Conservation (phyloP, 2,329 filamentous ascomycete genomes). For the Fusarium nanum region DNA sequence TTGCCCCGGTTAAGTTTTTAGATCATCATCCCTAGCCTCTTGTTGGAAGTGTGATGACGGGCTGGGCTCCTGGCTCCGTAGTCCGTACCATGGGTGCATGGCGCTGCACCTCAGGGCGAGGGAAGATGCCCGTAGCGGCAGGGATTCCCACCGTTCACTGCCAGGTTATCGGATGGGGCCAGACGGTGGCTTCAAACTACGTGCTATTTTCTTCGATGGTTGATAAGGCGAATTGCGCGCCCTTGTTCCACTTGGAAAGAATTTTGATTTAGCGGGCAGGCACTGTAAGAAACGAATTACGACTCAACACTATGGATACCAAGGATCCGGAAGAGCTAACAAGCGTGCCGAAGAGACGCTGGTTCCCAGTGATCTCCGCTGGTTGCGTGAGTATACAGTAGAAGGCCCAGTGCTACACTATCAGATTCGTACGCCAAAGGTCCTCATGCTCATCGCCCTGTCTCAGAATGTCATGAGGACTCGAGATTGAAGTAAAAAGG, state of each 20-base stretch:
- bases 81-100: constrained; percentile 15
- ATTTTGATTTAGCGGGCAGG: constrained; percentile 10
- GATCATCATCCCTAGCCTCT: constrained; percentile 41
- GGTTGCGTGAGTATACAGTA: background rate
- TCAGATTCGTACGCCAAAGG: background rate
- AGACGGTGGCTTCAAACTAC: constrained; percentile 45
- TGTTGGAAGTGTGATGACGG: constrained; percentile 41
- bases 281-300: constrained; percentile 26
- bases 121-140: constrained; percentile 35
- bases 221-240: constrained; percentile 31
- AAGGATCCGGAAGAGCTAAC: constrained; percentile 32
- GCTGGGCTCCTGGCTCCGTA: constrained; percentile 30
- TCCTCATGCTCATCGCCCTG: constrained; percentile 13
- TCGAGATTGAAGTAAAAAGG: constrained; percentile 6
- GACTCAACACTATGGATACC: constrained; percentile 16
- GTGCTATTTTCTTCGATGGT: constrained; percentile 40
- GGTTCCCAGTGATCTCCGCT: background rate
- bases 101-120: constrained; percentile 34
- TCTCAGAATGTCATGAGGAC: constrained; percentile 22
- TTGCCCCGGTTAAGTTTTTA: constrained; percentile 42
- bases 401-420: constrained; percentile 6
- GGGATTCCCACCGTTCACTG: constrained; percentile 39
- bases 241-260: constrained; percentile 29
- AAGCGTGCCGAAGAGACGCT: constrained; percentile 9
- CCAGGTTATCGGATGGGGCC: constrained; percentile 45